Percentiles rank a stretch among this genome's conserved stretches.
These are phyloP conservation scores for Suillus tomentosus DNA, from an alignment of 768 basidiomycete species.

Conservation along the genomic window DNA sequence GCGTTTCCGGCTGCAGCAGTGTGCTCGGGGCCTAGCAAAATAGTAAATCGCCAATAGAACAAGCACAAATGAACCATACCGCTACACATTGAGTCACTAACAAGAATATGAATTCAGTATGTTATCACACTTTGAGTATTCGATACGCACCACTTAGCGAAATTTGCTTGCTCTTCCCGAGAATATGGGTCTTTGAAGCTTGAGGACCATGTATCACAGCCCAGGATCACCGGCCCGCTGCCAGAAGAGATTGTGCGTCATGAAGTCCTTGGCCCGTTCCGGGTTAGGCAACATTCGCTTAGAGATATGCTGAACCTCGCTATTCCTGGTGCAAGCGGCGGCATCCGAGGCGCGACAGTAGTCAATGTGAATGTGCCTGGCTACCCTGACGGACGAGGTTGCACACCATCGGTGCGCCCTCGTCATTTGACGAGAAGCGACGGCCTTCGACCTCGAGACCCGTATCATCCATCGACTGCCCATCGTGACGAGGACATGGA, in stretches of 20 bases:
- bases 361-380: slow-evolving; percentile 60
- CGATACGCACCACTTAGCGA: too few species aligned
- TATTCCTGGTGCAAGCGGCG: slow-evolving; percentile 38
- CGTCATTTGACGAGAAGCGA: slow-evolving; percentile 53
- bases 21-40: slow-evolving; percentile 51
- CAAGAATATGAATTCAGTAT: neutral
- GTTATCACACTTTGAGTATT: neutral
- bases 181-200: slow-evolving; percentile 69
- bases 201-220: slow-evolving; percentile 20
- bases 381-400: slow-evolving; percentile 56
- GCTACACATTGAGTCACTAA: slow-evolving; percentile 52
- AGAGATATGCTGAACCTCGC: slow-evolving; percentile 49
- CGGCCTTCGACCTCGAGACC: slow-evolving; percentile 55
- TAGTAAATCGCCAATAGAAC: neutral
- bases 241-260: slow-evolving; percentile 60
- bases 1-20: slow-evolving; percentile 38
- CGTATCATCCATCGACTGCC: slow-evolving; percentile 55
- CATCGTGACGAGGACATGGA: slow-evolving; percentile 62
- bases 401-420: slow-evolving; percentile 67
- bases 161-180: slow-evolving; percentile 53
- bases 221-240: slow-evolving; percentile 49
- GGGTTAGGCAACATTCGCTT: slow-evolving; percentile 55
- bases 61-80: slow-evolving; percentile 31
- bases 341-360: slow-evolving; percentile 48
- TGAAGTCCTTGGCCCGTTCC: slow-evolving; percentile 48